Percentiles rank a stretch among this genome's conserved stretches.
phyloP scores from a whole-genome alignment of 305 asterid genomes.

The Plantago lanceolata region DNA sequence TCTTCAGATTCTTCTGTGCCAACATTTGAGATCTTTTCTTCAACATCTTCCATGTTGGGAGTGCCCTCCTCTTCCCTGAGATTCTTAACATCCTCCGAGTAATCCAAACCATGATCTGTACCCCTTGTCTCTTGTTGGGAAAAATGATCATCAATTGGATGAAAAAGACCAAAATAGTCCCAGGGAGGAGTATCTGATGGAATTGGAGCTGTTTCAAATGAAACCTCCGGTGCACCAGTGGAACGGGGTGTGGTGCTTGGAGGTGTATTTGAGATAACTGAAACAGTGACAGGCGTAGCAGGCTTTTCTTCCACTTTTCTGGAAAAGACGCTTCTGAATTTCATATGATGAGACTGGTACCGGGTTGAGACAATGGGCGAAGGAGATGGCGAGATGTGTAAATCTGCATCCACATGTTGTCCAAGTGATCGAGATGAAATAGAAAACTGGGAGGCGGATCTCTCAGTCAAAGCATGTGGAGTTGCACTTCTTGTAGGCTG shows the following conservation, averaged over 20 bases:
- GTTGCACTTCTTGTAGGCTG: conserved; percentile 44
- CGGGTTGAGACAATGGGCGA: conserved; percentile 47
- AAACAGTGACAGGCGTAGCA: conserved; percentile 43
- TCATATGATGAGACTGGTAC: conserved; percentile 62
- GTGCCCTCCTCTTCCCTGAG: conserved; percentile 38
- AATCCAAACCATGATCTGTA: conserved; percentile 32
- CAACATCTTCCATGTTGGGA: conserved; percentile 45
- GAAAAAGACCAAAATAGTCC: conserved; percentile 60
- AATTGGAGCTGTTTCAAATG: conserved; percentile 27
- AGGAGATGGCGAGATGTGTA: conserved; percentile 52
- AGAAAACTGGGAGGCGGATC: conserved; percentile 49
- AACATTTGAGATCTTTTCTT: conserved; percentile 46
- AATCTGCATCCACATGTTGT: conserved; percentile 41
- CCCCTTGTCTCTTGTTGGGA: conserved; percentile 40
- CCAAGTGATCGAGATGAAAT: conserved; percentile 40
- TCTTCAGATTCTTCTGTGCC: conserved; percentile 57
- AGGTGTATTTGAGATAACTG: conserved; percentile 61
- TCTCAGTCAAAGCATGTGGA: conserved; percentile 43
- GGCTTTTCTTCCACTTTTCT: conserved; percentile 80
- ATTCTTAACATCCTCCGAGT: conserved; percentile 32
- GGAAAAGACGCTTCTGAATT: conserved; percentile 55
- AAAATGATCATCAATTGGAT: conserved; percentile 57
- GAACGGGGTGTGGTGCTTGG: conserved; percentile 57
- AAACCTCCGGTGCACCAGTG: conserved; percentile 37
- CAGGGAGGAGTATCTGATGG: conserved; percentile 42